These are phyloP conservation scores for Phytopythium helicoides DNA, from an alignment of 352 stramenopile species.

Conservation along the genomic window DNA sequence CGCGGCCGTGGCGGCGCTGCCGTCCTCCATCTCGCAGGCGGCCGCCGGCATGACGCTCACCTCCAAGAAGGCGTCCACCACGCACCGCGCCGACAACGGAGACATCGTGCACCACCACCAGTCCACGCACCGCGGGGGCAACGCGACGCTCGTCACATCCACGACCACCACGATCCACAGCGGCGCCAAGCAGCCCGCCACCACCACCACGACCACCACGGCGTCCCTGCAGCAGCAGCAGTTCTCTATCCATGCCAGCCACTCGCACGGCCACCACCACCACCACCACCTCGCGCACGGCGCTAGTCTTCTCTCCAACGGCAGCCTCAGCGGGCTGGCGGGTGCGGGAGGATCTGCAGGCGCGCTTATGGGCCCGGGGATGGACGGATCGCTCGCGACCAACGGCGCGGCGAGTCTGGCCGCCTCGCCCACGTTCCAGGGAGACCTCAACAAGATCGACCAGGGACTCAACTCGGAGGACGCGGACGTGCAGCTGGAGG, in stretches of 20 bases:
- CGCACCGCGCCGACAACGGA: constrained; percentile 65
- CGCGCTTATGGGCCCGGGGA: constrained; percentile 19
- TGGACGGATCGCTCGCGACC: constrained; percentile 25
- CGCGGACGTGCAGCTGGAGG: constrained; percentile 77
- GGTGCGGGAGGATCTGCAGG: constrained; percentile 12
- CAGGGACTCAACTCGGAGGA: constrained; percentile 78
- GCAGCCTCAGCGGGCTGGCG: constrained; percentile 34
- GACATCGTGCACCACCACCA: constrained; percentile 79
- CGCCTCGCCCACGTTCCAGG: constrained; percentile 65
- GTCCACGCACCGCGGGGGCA: constrained; percentile 65
- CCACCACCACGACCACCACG: constrained; percentile 17
- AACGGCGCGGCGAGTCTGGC: constrained; percentile 22
- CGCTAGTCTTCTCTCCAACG: constrained; percentile 42
- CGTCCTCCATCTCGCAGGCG: constrained; percentile 55
- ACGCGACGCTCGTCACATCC: constrained; percentile 71
- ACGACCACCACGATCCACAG: constrained; percentile 78
- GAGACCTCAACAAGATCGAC: constrained; percentile 83
- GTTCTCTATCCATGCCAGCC: constrained; percentile 52
- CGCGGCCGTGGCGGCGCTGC: constrained; percentile 63
- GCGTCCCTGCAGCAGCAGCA: constrained; percentile 35
- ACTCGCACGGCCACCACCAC: constrained; percentile 47
- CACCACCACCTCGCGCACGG: constrained; percentile 49
- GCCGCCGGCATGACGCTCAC: constrained; percentile 36
- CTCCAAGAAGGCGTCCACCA: constrained; percentile 42
- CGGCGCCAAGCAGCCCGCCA: constrained; percentile 21